Evolutionary conservation across 371 early-diverging fungal genomes (phyloP).

Genomic region (Haplosporangium sp.): DNA sequence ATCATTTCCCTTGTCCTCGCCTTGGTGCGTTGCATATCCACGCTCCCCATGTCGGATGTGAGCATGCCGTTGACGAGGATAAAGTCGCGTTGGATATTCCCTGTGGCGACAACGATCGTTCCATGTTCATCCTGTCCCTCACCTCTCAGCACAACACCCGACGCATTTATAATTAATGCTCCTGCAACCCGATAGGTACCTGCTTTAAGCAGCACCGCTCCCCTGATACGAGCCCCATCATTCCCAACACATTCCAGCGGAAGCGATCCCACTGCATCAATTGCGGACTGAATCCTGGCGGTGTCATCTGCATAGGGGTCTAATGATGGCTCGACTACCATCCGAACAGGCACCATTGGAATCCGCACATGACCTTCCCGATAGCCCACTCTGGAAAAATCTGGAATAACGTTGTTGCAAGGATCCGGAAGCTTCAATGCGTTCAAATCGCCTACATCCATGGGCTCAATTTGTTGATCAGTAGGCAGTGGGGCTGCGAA

Average conservation of each 20-base stretch:
- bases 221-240: slow-evolving; percentile 44
- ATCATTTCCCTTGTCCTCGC: slow-evolving; percentile 46
- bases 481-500: slow-evolving; percentile 20
- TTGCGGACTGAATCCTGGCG: slow-evolving; percentile 36
- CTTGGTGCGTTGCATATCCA: slow-evolving; percentile 34
- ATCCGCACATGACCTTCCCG: slow-evolving; percentile 44
- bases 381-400: slow-evolving; percentile 53
- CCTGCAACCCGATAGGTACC: slow-evolving; percentile 48
- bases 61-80: slow-evolving; percentile 51
- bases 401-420: slow-evolving; percentile 33
- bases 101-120: slow-evolving; percentile 44
- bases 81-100: slow-evolving; percentile 44
- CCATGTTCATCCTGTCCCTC: slow-evolving; percentile 47
- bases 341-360: slow-evolving; percentile 43
- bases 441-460: slow-evolving; percentile 8
- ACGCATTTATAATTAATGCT: slow-evolving; percentile 41
- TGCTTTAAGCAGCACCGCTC: slow-evolving; percentile 44
- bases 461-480: slow-evolving; percentile 1
- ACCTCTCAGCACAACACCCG: slow-evolving; percentile 45
- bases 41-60: slow-evolving; percentile 38
- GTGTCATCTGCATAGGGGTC: slow-evolving; percentile 39
- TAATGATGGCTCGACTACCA: slow-evolving; percentile 35
- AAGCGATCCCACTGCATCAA: slow-evolving; percentile 30
- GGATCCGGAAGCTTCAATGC: slow-evolving; percentile 26
- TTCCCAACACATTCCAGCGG: slow-evolving; percentile 26